phyloP scores from a whole-genome alignment of 352 stramenopile species.

The Phytopythium mirpurense region DNA sequence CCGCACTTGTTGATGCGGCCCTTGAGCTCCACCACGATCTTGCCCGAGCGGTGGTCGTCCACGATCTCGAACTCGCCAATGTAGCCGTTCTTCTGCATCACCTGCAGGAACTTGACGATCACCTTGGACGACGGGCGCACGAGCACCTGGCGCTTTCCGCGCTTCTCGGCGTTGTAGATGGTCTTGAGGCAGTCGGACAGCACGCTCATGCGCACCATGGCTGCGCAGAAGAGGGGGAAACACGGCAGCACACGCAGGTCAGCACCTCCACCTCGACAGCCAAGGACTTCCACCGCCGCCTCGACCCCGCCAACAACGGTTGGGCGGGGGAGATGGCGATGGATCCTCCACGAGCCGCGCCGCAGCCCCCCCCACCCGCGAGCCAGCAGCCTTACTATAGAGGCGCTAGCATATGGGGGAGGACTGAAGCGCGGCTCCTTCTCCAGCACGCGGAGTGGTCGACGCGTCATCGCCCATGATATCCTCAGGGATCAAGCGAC shows the following conservation, averaged over 20 bases:
- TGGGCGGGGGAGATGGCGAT: slow-evolving; percentile 45
- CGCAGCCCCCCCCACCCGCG: slow-evolving; percentile 13
- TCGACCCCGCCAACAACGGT: slow-evolving; percentile 16
- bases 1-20: slow-evolving; percentile 99
- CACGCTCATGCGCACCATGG: slow-evolving; percentile 99
- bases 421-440: slow-evolving; percentile 22
- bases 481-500: not conserved
- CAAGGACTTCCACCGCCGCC: slow-evolving; percentile 23
- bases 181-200: slow-evolving; percentile 99
- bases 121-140: slow-evolving; percentile 99
- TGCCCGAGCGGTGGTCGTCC: slow-evolving; percentile 98
- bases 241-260: not conserved
- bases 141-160: slow-evolving; percentile 99
- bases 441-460: not conserved
- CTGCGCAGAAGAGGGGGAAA: slow-evolving; percentile 24
- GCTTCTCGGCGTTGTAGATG: slow-evolving; percentile 99
- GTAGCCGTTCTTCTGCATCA: slow-evolving; percentile 99
- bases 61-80: slow-evolving; percentile 99
- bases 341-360: slow-evolving; percentile 32
- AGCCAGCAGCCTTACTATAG: not conserved
- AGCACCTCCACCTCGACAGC: slow-evolving; percentile 13
- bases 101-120: slow-evolving; percentile 99
- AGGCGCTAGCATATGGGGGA: slow-evolving; percentile 1
- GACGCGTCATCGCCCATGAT: not conserved
- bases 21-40: slow-evolving; percentile 98